Evolutionary conservation across 176 grass and related monocot species (phyloP).

Genomic region (Avena sativa): DNA sequence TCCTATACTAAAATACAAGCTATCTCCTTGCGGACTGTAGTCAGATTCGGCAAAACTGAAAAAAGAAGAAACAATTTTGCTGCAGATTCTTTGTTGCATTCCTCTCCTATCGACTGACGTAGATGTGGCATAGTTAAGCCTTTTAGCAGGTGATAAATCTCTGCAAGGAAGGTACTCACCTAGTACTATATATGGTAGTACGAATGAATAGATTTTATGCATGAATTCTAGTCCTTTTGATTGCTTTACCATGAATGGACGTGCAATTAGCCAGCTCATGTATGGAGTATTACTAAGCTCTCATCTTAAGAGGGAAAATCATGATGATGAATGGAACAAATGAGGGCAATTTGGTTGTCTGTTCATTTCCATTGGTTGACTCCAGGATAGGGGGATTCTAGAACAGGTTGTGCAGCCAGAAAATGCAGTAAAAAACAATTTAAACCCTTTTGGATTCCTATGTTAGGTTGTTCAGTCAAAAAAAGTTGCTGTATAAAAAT

Average conservation of each 20-base stretch:
- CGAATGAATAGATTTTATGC: neutral
- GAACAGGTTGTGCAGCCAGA: neutral
- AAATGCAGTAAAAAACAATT: neutral
- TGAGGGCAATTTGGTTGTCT: no score
- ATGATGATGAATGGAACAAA: neutral
- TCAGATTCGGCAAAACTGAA: neutral
- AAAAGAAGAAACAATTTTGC: neutral
- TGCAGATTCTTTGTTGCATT: slow-evolving; percentile 1
- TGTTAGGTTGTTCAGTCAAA: neutral
- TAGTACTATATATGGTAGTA: neutral
- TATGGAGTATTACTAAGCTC: neutral
- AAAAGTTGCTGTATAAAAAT: neutral
- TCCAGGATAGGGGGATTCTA: no score
- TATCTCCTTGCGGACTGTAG: neutral
- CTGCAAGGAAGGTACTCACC: neutral
- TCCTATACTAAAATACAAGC: neutral
- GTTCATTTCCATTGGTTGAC: no score
- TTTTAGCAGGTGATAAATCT: slow-evolving; percentile 20
- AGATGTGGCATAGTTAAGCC: neutral
- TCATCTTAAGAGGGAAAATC: neutral
- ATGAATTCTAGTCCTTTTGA: neutral
- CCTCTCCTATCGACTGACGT: neutral
- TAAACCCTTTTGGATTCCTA: neutral
- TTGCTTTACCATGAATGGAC: slow-evolving; percentile 16
- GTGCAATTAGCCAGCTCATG: neutral